Evolutionary conservation across 2,329 filamentous ascomycete genomes (phyloP), one percentile per base, ranked within the genome.

Genomic region (Botrytis medusae): DNA sequence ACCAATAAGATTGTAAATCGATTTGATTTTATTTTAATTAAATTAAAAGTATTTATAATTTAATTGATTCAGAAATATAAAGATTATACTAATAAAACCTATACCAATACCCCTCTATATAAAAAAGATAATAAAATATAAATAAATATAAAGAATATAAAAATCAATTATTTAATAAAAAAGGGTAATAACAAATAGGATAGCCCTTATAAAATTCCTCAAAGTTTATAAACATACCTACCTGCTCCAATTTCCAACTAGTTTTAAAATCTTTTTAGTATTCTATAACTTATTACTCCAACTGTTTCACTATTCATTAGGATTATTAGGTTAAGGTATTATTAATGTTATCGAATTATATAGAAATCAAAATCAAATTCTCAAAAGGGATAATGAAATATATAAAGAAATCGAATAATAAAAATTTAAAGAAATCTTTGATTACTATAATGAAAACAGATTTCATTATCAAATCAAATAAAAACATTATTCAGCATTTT

Each of bases 271-370:
- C 25, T 57, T 57, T n/a, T 5, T 1, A 32, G 5, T 57, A 57
- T 57, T 57, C 14, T 1, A 57, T 5, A 57, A 57, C 18, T 57
- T 0, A 14, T 57, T 48, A 14, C 14, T 57, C 0, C 4, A 4
- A 57, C 4, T 1, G 1, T 10, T 29, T 18, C 5, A 57, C 5
- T 2, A 14, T 0, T 57, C 12, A 14, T 18, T 2, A 0, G 25
- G 14, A 59, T 29, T 59, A 59, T 0, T 2, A 0, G 7, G 2
- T 20, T 2, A 57, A 29, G 6, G 32, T 14, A 57, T 14, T 5
- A 57, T 57, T 1, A 57, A 57, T 18, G 14, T 6, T 29, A 12
- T 29, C 6, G 5, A 57, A 32, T 57, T 18, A 16, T 5, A 29
- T 29, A 4, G 12, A 59, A 59, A 59, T 6, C 4, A 29, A 59